Conservation (phyloP, 2,329 filamentous ascomycete genomes). For the Triangularia setosa region DNA sequence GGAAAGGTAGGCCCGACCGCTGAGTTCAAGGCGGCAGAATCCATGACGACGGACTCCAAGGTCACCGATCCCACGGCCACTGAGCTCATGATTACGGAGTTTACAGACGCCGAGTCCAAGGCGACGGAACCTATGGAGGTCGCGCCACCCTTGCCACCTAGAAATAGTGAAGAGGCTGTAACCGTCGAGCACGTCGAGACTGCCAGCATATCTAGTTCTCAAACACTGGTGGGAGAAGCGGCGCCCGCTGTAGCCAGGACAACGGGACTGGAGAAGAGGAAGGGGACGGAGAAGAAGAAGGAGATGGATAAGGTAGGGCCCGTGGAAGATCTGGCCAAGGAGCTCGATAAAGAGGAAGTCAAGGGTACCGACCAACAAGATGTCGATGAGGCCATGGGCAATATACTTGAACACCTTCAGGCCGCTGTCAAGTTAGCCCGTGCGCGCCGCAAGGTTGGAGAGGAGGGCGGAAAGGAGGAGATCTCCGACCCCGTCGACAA, state of each 20-base stretch:
- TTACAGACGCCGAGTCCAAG: conserved; percentile 9
- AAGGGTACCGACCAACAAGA: conserved; percentile 71
- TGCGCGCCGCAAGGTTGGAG: conserved; percentile 34
- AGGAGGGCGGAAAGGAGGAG: conserved; percentile 67
- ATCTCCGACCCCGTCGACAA: conserved; percentile 55
- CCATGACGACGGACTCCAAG: neutral
- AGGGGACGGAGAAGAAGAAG: conserved; percentile 19
- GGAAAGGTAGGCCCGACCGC: conserved; percentile 17
- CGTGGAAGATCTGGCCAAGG: conserved; percentile 15
- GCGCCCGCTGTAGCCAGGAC: conserved; percentile 37
- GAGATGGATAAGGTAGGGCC: conserved; percentile 1
- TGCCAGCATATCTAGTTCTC: conserved; percentile 47
- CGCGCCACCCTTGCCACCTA: conserved; percentile 47
- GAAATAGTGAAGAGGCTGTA: neutral
- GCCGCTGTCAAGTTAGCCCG: conserved; percentile 74
- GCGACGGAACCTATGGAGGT: conserved; percentile 12
- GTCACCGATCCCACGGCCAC: neutral
- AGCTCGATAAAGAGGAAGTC: conserved; percentile 28
- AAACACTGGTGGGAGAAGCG: conserved; percentile 46
- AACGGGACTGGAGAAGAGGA: conserved; percentile 15
- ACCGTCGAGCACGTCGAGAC: conserved; percentile 36
- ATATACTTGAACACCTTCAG: conserved; percentile 85
- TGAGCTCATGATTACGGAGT: neutral
- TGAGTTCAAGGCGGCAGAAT: neutral
- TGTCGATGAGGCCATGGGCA: conserved; percentile 92